phyloP scores from a whole-genome alignment of 2,329 filamentous ascomycete species.

The Colletotrichum cuscutae region DNA sequence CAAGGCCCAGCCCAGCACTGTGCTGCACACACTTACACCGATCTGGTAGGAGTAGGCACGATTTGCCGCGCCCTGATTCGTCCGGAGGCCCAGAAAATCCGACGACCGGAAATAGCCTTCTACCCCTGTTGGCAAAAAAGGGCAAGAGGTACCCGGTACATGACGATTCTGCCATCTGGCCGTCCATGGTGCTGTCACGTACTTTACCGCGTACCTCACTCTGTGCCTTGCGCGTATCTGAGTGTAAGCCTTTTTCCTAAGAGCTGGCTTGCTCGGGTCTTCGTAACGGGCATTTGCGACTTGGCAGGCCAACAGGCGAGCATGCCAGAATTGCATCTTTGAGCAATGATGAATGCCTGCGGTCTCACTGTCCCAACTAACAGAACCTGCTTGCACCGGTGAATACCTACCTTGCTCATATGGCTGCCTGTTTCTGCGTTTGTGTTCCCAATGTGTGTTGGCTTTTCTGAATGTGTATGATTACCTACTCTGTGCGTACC shows the following conservation, averaged over 20 bases:
- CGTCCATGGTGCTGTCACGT: not conserved
- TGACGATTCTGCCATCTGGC: constrained; percentile 12
- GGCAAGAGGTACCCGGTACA: constrained; percentile 20
- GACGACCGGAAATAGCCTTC: constrained; percentile 36
- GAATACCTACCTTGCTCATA: not conserved
- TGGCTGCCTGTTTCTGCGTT: not conserved
- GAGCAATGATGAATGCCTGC: not conserved
- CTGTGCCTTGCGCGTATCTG: not conserved
- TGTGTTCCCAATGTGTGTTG: not conserved
- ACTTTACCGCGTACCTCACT: not conserved
- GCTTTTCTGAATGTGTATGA: not conserved
- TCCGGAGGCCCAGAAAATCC: constrained; percentile 44
- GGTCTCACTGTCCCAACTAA: not conserved
- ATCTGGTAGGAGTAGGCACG: constrained; percentile 38
- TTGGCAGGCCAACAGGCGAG: constrained; percentile 32
- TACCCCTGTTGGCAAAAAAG: constrained; percentile 15
- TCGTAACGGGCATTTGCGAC: constrained; percentile 26
- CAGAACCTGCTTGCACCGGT: not conserved
- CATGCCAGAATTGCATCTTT: constrained; percentile 16
- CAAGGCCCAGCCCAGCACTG: constrained; percentile 35
- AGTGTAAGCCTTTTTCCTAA: constrained; percentile 23
- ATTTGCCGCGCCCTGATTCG: constrained; percentile 39
- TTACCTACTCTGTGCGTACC: not conserved
- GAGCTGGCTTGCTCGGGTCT: constrained; percentile 25
- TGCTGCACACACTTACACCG: constrained; percentile 40